A percentile compares a stretch with the other conserved stretches of the same genome.
These are phyloP conservation scores for Aspergillus conjunctus DNA, from an alignment of 495 filamentous ascomycete genomes.

Conservation along the genomic window DNA sequence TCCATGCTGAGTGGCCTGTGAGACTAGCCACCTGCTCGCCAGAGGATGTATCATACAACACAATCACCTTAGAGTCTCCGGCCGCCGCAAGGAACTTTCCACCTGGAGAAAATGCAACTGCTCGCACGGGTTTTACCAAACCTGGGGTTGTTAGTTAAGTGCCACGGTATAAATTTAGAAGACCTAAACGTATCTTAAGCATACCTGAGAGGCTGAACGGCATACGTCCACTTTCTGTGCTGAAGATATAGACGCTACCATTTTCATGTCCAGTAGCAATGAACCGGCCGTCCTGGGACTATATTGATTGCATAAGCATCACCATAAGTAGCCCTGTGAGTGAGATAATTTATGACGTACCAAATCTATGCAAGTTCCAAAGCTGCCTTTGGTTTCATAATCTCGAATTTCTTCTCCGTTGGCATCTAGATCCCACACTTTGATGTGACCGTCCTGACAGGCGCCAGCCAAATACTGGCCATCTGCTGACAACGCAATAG, in stretches of 20 bases:
- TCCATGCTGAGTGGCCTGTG: conserved; percentile 77
- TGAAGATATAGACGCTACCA: conserved; percentile 92
- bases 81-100: conserved; percentile 87
- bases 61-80: conserved; percentile 85
- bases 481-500: conserved; percentile 77
- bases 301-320: conserved; percentile 15
- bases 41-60: conserved; percentile 85
- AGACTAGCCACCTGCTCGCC: conserved; percentile 92
- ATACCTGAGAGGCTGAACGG: conserved; percentile 82
- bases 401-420: conserved; percentile 64
- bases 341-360: conserved; percentile 39
- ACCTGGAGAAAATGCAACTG: conserved; percentile 83
- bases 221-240: conserved; percentile 83
- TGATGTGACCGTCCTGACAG: conserved; percentile 80
- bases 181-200: conserved; percentile 17
- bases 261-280: conserved; percentile 93
- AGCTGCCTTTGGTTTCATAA: conserved; percentile 88
- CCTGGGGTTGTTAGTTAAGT: conserved; percentile 50
- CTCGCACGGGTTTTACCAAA: conserved; percentile 78
- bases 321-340: background rate
- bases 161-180: background rate
- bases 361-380: conserved; percentile 86
- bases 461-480: conserved; percentile 81
- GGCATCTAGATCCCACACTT: conserved; percentile 75
- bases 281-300: conserved; percentile 76